Percentiles rank a stretch among this genome's conserved stretches.
Evolutionary conservation across 2,329 filamentous ascomycete genomes (phyloP).

Genomic region (Alternaria viburni): DNA sequence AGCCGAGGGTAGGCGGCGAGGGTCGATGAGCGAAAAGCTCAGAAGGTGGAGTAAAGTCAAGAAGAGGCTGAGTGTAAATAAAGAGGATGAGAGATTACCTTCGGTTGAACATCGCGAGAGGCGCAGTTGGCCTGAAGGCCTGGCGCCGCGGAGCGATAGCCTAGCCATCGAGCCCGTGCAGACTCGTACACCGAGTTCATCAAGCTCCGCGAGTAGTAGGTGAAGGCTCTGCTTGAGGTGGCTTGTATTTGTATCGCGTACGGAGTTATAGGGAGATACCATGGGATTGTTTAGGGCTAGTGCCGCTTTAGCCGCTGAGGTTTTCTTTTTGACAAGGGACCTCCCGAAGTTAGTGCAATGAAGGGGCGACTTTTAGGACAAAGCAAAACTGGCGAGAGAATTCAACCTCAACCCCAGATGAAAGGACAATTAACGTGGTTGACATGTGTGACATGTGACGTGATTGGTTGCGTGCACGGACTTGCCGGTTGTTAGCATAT

Average conservation of each 20-base stretch:
- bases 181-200: constrained; percentile 13
- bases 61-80: constrained; percentile 27
- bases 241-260: neutral
- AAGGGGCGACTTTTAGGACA: neutral
- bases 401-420: neutral
- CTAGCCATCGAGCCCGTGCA: constrained; percentile 21
- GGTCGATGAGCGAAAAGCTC: constrained; percentile 22
- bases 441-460: constrained; percentile 10
- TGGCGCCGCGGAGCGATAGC: constrained; percentile 21
- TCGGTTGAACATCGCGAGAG: constrained; percentile 41
- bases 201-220: constrained; percentile 3
- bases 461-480: constrained; percentile 8
- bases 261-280: constrained; percentile 5
- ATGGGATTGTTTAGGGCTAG: neutral
- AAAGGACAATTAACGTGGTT: neutral
- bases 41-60: constrained; percentile 33
- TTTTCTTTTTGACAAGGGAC: neutral
- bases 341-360: neutral
- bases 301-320: neutral
- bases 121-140: constrained; percentile 38
- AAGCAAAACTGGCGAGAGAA: neutral
- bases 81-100: constrained; percentile 30
- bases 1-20: constrained; percentile 29
- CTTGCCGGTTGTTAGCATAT: constrained; percentile 9
- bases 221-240: neutral